Base-by-base conservation (phyloP, 1,139 yeast genomes). In the Diutina scorzettiae region DNA sequence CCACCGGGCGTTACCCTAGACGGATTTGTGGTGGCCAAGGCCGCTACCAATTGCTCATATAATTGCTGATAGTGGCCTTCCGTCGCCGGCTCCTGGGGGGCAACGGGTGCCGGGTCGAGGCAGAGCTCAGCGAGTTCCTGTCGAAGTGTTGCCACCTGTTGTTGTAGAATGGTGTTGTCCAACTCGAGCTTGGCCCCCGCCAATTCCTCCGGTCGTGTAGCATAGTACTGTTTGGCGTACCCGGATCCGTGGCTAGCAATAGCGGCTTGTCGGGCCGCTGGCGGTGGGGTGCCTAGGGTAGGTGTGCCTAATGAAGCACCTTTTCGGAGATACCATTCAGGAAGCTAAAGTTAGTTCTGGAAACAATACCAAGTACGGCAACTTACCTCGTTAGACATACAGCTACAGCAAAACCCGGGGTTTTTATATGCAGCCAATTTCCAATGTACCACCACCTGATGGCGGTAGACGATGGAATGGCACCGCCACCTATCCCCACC, bases 11-110 rank as follows among this genome's bases (percentile, higher is more conserved):
- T 32, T 5, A 19, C 9, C 7, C 37, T 8, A n/a, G 25, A 18
- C 4, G 39, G 39, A 8, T 7, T 21, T 6, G 16, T 14, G n/a
- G 23, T 28, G 28, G 27, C 19, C 28, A 34, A 11, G n/a, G 39
- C 39, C 4, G 39, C 39, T 4, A 21, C 12, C 27, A 34, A 21
- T 16, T 23, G 39, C 24, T 34, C 39, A 19, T 34, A 34, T 20
- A 23, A 23, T 16, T 23, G 39, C 16, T 34, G 39, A 20, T 34
- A 34, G 12, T 34, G 39, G 7, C 23, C 23, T 14, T 14, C 19
- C 24, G 8, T 21, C 12, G 29, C 23, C 39, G 4, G 23, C 28
- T 4, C 14, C 24, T 3, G 37, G 7, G 19, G 5, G n/a, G n/a
- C 20, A 11, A 21, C n/a, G 6, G 28, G 39, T 8, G 19, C 28